Evolutionary conservation across 164 flowering plant species (phyloP).

Genomic region (Berberis vulgaris): DNA sequence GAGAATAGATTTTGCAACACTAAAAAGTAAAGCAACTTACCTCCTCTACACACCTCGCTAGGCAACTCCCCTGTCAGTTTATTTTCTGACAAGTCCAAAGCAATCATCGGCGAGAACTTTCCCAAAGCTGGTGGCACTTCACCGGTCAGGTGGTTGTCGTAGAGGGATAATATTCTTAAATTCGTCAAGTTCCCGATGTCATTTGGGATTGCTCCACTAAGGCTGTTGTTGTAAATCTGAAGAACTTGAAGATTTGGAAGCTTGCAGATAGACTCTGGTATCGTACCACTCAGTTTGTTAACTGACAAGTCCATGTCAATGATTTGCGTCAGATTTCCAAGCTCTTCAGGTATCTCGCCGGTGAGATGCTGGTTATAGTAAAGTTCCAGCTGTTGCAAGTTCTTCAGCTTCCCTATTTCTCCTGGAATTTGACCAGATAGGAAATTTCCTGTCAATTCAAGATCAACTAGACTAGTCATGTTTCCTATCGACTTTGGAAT

Average conservation of each 20-base stretch:
- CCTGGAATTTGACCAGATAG: constrained; percentile 54
- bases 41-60: constrained; percentile 50
- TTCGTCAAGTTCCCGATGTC: constrained; percentile 54
- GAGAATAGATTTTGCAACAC: constrained; percentile 55
- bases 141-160: constrained; percentile 62
- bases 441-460: constrained; percentile 67
- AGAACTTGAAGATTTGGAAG: constrained; percentile 57
- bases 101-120: constrained; percentile 31
- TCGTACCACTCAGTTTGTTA: constrained; percentile 47
- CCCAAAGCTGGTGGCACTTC: constrained; percentile 59
- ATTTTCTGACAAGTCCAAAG: constrained; percentile 76
- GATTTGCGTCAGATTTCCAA: constrained; percentile 69
- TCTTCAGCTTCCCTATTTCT: constrained; percentile 55
- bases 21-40: constrained; percentile 58
- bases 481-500: constrained; percentile 73
- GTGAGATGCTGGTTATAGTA: constrained; percentile 57
- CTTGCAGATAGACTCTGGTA: constrained; percentile 60
- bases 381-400: constrained; percentile 58
- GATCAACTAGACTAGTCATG: constrained; percentile 64
- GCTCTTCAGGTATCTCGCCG: constrained; percentile 68
- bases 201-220: constrained; percentile 65
- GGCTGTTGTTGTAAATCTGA: constrained; percentile 80
- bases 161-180: constrained; percentile 47
- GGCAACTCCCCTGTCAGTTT: constrained; percentile 62
- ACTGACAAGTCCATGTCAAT: constrained; percentile 72